These are phyloP conservation scores for Trichophyton verrucosum DNA, from an alignment of 2,329 filamentous ascomycete genomes.

Conservation along the genomic window DNA sequence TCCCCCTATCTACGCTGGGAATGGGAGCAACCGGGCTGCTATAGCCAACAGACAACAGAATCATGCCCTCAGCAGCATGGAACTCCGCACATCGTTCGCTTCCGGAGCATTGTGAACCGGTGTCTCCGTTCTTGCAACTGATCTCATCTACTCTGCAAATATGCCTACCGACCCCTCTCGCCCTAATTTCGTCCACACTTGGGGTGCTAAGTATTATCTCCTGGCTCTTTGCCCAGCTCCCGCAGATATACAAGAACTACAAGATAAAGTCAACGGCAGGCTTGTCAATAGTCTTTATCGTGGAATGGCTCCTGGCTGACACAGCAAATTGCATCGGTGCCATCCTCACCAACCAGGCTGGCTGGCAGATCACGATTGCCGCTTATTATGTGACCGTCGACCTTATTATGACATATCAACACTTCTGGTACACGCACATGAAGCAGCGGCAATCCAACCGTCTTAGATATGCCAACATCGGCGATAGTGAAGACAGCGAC, in stretches of 20 bases:
- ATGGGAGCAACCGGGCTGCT: not conserved
- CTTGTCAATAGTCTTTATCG: constrained; percentile 51
- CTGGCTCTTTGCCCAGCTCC: constrained; percentile 58
- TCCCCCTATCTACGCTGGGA: not conserved
- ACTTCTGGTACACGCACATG: constrained; percentile 52
- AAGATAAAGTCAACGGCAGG: constrained; percentile 51
- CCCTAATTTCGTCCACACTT: constrained; percentile 48
- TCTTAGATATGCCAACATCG: constrained; percentile 17
- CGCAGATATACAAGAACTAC: constrained; percentile 59
- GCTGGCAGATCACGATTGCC: constrained; percentile 54
- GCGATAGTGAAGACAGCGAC: constrained; percentile 19
- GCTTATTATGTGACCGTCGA: constrained; percentile 56
- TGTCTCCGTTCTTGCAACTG: constrained; percentile 43
- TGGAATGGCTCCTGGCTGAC: constrained; percentile 55
- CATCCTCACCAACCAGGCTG: constrained; percentile 50
- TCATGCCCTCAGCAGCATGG: constrained; percentile 21
- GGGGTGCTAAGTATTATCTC: constrained; percentile 52
- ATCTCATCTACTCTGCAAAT: constrained; percentile 49
- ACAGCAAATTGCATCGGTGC: constrained; percentile 51
- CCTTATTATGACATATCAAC: constrained; percentile 49
- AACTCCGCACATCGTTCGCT: constrained; percentile 23
- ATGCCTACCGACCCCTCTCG: constrained; percentile 52
- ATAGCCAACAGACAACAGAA: not conserved
- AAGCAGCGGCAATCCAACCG: constrained; percentile 36
- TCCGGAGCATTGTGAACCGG: constrained; percentile 49